Base-by-base conservation (phyloP, 2,329 filamentous ascomycete species). In the Tolypocladium album region DNA sequence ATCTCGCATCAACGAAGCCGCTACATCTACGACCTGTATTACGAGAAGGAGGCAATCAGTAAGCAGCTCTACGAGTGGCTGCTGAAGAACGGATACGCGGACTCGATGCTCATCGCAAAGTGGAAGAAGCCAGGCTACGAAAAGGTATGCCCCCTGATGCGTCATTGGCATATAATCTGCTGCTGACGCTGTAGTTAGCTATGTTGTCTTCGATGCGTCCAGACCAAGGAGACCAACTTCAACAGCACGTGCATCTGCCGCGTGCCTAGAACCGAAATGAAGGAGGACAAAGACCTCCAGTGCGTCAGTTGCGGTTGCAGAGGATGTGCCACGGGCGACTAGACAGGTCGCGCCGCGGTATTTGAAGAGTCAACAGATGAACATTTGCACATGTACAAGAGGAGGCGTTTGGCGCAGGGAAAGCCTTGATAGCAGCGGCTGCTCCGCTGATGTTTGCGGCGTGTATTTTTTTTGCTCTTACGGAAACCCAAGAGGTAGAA, bases 81-180 rank as follows among this genome's bases (percentile, higher is more conserved):
- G 64, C 79, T 99, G 62, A 99, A 99, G 83, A 97, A 99, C 71
- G 87, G 88, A 57, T 97, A 99, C 72, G 94, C 92, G 6, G 94
- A 99, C 75, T 86, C 90, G 55, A 94, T 92, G 79, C 78, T 99
- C 70, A 97, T 99, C 71, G 94, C 94, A 17, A 99, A 99, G 78
- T 99, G 94, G 94, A 99, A 99, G 85, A 99, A 99, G 79, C 89
- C 95, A 70, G 94, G 94, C 20, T 99, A 99, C 70, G 94, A 99
- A 76, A 97, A 97, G 86, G 90, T 90, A 73, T 58, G 80, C 73
- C 31, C 11, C 24, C 15, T 20, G 47, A 1, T 31, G 17, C 6
- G n/a, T 6, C n/a, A 3, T 20, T 55, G 34, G n/a, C 20, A 62
- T 13, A 24, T 55, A 8, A 61, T 39, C 24, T 9, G 13, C n/a